These are phyloP conservation scores for Galeopsis tetrahit DNA, from an alignment of 257 asterid genomes.

Conservation along the genomic window DNA sequence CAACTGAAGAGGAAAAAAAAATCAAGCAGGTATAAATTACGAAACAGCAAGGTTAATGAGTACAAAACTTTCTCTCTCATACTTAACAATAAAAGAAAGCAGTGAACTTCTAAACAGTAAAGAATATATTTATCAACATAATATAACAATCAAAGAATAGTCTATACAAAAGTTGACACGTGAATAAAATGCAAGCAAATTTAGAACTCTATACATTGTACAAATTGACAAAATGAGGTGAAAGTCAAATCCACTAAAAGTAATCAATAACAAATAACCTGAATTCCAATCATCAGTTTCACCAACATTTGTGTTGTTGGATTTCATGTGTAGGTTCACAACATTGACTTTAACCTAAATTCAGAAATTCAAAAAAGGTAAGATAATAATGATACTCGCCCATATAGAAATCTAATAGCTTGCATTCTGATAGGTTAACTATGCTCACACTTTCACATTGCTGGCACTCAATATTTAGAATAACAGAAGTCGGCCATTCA, in stretches of 20 bases:
- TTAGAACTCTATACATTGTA: neutral
- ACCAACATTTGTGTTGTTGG: constrained; percentile 40
- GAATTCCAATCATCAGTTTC: constrained; percentile 35
- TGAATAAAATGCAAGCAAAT: constrained; percentile 5
- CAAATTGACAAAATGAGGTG: constrained; percentile 15
- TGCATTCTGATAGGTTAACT: constrained; percentile 32
- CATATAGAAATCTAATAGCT: constrained; percentile 13
- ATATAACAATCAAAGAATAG: neutral
- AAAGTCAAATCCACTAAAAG: constrained; percentile 17
- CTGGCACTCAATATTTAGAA: constrained; percentile 49
- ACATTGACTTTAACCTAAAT: constrained; percentile 57
- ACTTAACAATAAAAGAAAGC: neutral
- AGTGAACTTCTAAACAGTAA: neutral
- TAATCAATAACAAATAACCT: constrained; percentile 36
- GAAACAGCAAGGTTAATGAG: constrained; percentile 6
- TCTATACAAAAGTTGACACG: neutral
- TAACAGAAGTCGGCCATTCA: constrained; percentile 58
- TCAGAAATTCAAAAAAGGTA: constrained; percentile 24
- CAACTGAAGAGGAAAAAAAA: too few species aligned
- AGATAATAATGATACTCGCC: constrained; percentile 6
- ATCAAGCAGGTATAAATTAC: neutral
- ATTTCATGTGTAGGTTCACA: constrained; percentile 48
- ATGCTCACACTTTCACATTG: constrained; percentile 64
- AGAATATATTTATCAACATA: neutral
- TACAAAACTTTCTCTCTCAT: neutral